Evolutionary conservation across 2,329 filamentous ascomycete species (phyloP), one percentile per base, ranked within the genome.

Genomic region (Daldinia eschscholtzii): DNA sequence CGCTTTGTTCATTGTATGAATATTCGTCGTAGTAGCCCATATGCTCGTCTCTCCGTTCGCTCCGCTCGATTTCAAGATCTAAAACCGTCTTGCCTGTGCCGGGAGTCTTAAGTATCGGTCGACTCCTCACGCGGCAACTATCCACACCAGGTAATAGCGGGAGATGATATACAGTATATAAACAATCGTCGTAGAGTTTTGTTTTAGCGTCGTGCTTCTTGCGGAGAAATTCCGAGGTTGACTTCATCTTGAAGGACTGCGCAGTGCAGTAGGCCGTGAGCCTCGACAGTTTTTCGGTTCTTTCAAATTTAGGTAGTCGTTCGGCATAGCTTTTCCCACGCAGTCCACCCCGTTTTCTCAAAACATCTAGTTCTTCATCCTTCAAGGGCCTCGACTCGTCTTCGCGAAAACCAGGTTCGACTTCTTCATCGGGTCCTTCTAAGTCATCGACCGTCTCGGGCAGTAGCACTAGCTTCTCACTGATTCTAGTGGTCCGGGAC

Each of bases 211-310:
- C 91, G 81, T 99, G 96, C 76, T 91, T 91, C 71, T 93, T 92
- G 74, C 92, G 91, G 68, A 98, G 85, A 78, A 99, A 99, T 37
- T 93, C 89, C 13, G 94, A 93, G n/a, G 94, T 93, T 28, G 91
- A 88, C 74, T 92, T 91, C 82, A 97, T 89, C 82, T 95, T 97
- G 82, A 94, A 98, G 6, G 92, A 93, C 80, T 98, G 93, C 0
- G 96, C 95, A 0, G 94, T 98, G 80, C 95, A 98, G 80, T 98
- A 99, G 10, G 96, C 96, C 64, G 96, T 99, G 61, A 98, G 88
- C 68, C 96, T 88, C 35, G 95, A 91, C 67, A 99, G 84, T 81
- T 96, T 96, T 74, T 97, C 93, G 12, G 93, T 91, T 63, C 96
- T 86, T 77, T 95, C 89, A 23, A 92, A 87, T 81, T 99, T 99